These are phyloP conservation scores for Filobasidium floriforme DNA, from an alignment of 768 basidiomycete species.

Conservation along the genomic window DNA sequence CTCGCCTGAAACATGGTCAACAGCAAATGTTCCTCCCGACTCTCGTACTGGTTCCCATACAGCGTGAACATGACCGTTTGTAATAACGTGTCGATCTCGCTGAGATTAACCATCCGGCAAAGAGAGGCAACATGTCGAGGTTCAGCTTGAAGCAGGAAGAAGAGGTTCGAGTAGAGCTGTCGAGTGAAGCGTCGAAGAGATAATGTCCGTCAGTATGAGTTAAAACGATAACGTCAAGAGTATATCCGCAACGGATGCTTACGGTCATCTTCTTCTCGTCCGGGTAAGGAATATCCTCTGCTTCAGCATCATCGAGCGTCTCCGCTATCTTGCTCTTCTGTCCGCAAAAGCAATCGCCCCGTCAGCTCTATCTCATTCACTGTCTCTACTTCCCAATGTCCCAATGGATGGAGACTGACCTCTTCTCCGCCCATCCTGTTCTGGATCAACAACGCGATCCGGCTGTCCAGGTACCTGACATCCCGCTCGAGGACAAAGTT, in stretches of 20 bases:
- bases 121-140: slow-evolving; percentile 93
- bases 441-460: slow-evolving; percentile 94
- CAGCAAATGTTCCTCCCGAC: slow-evolving; percentile 92
- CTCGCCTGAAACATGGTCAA: slow-evolving; percentile 85
- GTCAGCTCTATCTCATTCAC: slow-evolving; percentile 20
- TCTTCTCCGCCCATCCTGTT: slow-evolving; percentile 96
- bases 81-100: slow-evolving; percentile 96
- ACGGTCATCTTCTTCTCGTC: slow-evolving; percentile 75
- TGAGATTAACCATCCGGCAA: slow-evolving; percentile 88
- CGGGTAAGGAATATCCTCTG: slow-evolving; percentile 85
- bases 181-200: no score
- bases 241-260: neutral
- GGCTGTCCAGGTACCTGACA: slow-evolving; percentile 92
- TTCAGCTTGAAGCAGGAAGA: slow-evolving; percentile 96
- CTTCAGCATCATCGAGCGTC: slow-evolving; percentile 91
- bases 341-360: slow-evolving; percentile 9
- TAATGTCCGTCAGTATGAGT: neutral
- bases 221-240: neutral
- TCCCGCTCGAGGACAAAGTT: slow-evolving; percentile 99
- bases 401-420: slow-evolving; percentile 46
- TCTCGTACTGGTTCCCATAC: slow-evolving; percentile 98
- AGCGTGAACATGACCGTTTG: slow-evolving; percentile 99
- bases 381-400: neutral
- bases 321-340: slow-evolving; percentile 92
- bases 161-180: slow-evolving; percentile 93